Base-by-base conservation (phyloP, 768 basidiomycete genomes). In the Calvatia gigantea region DNA sequence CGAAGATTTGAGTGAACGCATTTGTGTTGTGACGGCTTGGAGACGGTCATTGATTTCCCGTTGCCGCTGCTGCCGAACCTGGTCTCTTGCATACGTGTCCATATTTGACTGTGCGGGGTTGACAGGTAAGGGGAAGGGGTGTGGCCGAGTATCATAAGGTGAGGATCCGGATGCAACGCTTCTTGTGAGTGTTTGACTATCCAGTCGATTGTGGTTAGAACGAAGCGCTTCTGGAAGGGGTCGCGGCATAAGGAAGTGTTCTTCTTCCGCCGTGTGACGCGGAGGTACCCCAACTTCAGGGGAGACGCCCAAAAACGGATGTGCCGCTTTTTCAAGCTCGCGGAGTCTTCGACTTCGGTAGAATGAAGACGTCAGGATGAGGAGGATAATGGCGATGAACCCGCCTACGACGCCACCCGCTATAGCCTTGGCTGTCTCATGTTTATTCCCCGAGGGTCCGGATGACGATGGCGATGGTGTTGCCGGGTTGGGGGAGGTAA, bases 401-500 rank as follows among this genome's bases (percentile, higher is more conserved):
- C 54, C 54, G 43, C 54, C 54, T 17, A 55, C 54, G 19, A 55
- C 54, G 9, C 54, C 54, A 35, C 45, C 54, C 17, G 37, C 37
- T 39, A 55, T 55, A 5, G 54, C 37, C 29, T 55, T 55, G 27
- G 25, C 44, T 4, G 54, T 55, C 2, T 21, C 15, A 21, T 55
- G 54, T 9, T 28, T 6, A 27, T 47, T 32, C 21, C 25, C 4
- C 21, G 43, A 7, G 3, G 31, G 6, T 32, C 29, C 23, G 4
- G 37, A 37, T 14, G 44, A 45, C 3, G 54, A 19, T n/a, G 54
- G 31, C 17, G 29, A 32, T 11, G 51, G 39, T 43, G 25, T 32
- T 9, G 46, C 7, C 4, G 46, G 17, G 7, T 48, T 21, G 3
- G 28, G n/a, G 25, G 15, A n/a, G 28, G n/a, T 21, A 3, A 32